phyloP scores from a whole-genome alignment of 108 stramenopile genomes.

The Craspedostauros australis region DNA sequence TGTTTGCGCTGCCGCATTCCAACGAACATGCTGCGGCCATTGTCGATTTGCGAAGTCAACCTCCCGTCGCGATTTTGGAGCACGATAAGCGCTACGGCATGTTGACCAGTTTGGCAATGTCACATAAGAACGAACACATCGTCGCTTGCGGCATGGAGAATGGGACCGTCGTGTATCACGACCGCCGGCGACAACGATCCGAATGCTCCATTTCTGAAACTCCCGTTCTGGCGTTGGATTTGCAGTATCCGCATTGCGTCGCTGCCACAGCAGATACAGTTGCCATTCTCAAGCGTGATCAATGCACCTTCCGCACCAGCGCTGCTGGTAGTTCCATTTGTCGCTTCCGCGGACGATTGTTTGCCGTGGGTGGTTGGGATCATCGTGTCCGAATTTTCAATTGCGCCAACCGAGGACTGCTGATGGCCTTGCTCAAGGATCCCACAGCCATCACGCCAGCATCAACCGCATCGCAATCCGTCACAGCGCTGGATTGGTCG shows the following conservation, averaged over 20 bases:
- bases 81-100: constrained; percentile 56
- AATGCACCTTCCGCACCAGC: constrained; percentile 1
- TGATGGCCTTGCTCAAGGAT: constrained; percentile 59
- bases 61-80: constrained; percentile 14
- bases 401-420: constrained; percentile 34
- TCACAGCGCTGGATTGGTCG: constrained; percentile 75
- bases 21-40: constrained; percentile 42
- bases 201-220: constrained; percentile 34
- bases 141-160: constrained; percentile 82
- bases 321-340: constrained; percentile 46
- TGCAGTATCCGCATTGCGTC: constrained; percentile 42
- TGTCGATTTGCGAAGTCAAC: constrained; percentile 34
- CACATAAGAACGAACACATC: constrained; percentile 11
- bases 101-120: constrained; percentile 63
- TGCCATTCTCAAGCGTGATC: constrained; percentile 58
- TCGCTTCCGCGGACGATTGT: constrained; percentile 70
- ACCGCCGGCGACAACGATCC: constrained; percentile 24
- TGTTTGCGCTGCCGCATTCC: constrained; percentile 54
- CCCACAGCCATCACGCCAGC: no score
- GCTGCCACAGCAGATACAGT: constrained; percentile 50
- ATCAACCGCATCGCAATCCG: no score
- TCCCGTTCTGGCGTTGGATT: constrained; percentile 67
- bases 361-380: constrained; percentile 87
- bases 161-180: constrained; percentile 68
- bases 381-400: constrained; percentile 62